phyloP scores from a whole-genome alignment of 2,329 filamentous ascomycete genomes.

The Aspergillaceae sp. region DNA sequence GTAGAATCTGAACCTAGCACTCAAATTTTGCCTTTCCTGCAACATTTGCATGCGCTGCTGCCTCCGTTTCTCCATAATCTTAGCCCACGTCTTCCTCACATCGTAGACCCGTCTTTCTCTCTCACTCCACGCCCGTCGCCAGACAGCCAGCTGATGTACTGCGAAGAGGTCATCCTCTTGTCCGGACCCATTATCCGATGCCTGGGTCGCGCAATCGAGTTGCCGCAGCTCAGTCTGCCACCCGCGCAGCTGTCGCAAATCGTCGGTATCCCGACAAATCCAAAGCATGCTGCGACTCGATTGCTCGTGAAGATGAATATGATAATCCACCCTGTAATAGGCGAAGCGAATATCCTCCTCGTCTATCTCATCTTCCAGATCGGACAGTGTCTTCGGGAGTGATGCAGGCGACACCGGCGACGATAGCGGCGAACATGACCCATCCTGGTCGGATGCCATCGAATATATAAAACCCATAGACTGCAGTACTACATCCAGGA shows the following conservation, averaged over 20 bases:
- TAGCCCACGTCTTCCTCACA: conserved; percentile 5
- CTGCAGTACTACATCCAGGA: neutral
- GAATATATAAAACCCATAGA: no score
- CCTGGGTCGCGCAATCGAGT: neutral
- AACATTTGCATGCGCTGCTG: conserved; percentile 1
- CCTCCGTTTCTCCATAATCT: conserved; percentile 7
- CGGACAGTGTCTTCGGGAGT: no score
- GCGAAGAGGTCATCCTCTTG: neutral
- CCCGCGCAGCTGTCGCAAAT: conserved; percentile 17
- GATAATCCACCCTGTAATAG: conserved; percentile 24
- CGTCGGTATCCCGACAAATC: conserved; percentile 21
- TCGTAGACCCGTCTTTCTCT: conserved; percentile 5
- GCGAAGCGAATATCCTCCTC: conserved; percentile 11
- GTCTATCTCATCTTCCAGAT: neutral
- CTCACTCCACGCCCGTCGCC: conserved; percentile 3
- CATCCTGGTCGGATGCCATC: no score
- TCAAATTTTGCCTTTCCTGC: neutral
- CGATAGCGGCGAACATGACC: no score
- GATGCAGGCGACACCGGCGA: no score
- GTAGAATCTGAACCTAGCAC: conserved; percentile 4
- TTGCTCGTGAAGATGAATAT: conserved; percentile 25
- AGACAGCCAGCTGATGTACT: conserved; percentile 6
- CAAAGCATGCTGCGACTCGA: conserved; percentile 13
- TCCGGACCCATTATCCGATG: no score
- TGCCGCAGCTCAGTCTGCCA: conserved; percentile 16